These are phyloP conservation scores for Phytopythium boreale DNA, from an alignment of 352 stramenopile species.

Conservation along the genomic window DNA sequence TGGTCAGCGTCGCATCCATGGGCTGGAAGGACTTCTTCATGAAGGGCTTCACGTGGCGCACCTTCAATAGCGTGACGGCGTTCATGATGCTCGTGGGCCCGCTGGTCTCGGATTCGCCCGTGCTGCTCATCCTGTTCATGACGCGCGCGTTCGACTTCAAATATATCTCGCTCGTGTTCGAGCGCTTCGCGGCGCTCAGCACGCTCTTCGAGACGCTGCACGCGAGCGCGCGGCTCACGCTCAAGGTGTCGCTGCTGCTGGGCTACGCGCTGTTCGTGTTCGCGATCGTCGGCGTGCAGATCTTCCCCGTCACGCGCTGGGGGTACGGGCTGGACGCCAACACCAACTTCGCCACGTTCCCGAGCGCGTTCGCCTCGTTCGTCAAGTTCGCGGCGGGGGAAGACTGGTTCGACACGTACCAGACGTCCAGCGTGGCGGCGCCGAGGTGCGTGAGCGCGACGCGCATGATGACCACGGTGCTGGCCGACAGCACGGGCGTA, in stretches of 20 bases:
- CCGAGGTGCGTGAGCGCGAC: constrained; percentile 51
- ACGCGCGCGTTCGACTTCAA: constrained; percentile 82
- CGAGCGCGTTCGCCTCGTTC: constrained; percentile 63
- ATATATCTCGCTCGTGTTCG: constrained; percentile 74
- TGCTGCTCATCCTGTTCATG: constrained; percentile 74
- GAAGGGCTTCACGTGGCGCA: constrained; percentile 81
- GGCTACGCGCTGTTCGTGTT: constrained; percentile 84
- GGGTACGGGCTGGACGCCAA: constrained; percentile 68
- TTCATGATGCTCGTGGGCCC: constrained; percentile 78
- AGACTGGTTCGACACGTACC: constrained; percentile 82
- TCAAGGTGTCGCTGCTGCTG: constrained; percentile 81
- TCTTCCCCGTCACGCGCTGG: constrained; percentile 82
- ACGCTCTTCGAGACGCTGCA: constrained; percentile 77
- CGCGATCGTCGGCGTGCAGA: constrained; percentile 75
- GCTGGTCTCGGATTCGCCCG: constrained; percentile 52
- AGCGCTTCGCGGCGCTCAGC: constrained; percentile 60
- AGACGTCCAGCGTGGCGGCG: constrained; percentile 53
- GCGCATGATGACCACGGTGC: constrained; percentile 6
- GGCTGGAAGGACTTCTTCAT: constrained; percentile 82
- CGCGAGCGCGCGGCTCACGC: constrained; percentile 54
- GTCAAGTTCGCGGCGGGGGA: constrained; percentile 82
- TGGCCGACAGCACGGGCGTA: background rate
- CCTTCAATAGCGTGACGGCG: constrained; percentile 64
- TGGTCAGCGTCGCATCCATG: constrained; percentile 64
- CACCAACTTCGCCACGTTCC: constrained; percentile 77